Percentiles rank a stretch among this genome's conserved stretches.
These are phyloP conservation scores for Aspergillus fumigatiaffinis DNA, from an alignment of 2,329 filamentous ascomycete species.

Conservation along the genomic window DNA sequence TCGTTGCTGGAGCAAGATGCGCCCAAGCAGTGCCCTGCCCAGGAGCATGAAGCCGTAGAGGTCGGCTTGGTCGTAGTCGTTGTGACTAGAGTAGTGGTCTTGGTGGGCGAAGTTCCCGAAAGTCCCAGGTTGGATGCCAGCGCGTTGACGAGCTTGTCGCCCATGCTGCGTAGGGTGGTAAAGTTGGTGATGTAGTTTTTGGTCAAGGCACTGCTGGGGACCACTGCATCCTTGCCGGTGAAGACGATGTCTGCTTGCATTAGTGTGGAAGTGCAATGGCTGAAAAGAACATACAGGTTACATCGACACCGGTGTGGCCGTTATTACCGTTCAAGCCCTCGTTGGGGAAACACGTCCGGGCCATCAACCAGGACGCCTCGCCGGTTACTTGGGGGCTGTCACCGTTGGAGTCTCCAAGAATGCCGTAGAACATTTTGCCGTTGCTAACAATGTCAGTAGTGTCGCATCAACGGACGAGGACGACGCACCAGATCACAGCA, in stretches of 20 bases:
- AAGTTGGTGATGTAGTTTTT: constrained; percentile 27
- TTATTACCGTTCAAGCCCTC: constrained; percentile 24
- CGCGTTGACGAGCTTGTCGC: constrained; percentile 21
- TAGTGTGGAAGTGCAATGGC: background rate
- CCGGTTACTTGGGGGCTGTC: constrained; percentile 28
- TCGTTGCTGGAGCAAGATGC: background rate
- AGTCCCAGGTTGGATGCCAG: constrained; percentile 20
- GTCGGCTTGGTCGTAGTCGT: constrained; percentile 37
- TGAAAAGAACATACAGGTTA: constrained; percentile 22
- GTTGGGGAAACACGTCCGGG: constrained; percentile 29
- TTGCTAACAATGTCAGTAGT: constrained; percentile 11
- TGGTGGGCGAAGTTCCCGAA: background rate
- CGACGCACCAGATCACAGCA: constrained; percentile 27
- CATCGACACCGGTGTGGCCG: constrained; percentile 24
- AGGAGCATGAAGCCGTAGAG: background rate
- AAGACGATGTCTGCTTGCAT: constrained; percentile 26
- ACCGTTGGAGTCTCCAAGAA: constrained; percentile 29
- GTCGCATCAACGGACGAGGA: background rate
- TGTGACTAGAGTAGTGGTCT: background rate
- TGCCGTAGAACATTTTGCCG: constrained; percentile 32
- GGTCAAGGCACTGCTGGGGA: constrained; percentile 22
- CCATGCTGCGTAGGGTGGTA: constrained; percentile 24
- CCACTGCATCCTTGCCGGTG: constrained; percentile 22
- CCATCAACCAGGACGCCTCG: constrained; percentile 34
- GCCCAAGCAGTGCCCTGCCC: background rate